Percentiles rank a stretch among this genome's conserved stretches.
phyloP scores from a whole-genome alignment of 208 protist genomes.

The Porcisia hertigi region DNA sequence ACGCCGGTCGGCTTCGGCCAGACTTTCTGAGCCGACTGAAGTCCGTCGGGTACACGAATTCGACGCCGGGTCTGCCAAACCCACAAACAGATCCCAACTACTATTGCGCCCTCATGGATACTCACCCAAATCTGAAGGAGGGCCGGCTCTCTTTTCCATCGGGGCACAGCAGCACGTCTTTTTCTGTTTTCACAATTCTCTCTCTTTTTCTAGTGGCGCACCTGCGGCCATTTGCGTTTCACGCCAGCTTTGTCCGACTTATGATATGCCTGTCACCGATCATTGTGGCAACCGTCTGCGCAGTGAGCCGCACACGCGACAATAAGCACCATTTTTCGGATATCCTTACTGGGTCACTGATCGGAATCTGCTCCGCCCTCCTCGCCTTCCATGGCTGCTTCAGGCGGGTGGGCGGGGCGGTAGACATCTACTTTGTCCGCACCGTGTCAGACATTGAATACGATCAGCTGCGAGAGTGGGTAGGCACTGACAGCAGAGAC shows the following conservation, averaged over 20 bases:
- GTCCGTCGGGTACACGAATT: constrained; percentile 41
- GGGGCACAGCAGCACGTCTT: constrained; percentile 89
- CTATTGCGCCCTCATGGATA: constrained; percentile 60
- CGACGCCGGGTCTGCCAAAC: constrained; percentile 14
- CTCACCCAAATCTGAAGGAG: constrained; percentile 46
- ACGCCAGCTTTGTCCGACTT: constrained; percentile 70
- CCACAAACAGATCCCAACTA: constrained; percentile 42
- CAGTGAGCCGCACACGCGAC: constrained; percentile 84
- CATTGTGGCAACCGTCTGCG: constrained; percentile 56
- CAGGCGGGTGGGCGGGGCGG: constrained; percentile 35
- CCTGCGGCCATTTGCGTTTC: constrained; percentile 57
- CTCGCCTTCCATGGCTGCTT: constrained; percentile 51
- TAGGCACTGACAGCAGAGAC: not conserved
- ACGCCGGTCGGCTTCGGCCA: constrained; percentile 90
- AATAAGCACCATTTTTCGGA: constrained; percentile 90
- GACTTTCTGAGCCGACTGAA: constrained; percentile 81
- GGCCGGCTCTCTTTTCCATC: constrained; percentile 91
- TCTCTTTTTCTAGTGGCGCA: constrained; percentile 74
- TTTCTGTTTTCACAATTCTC: constrained; percentile 68
- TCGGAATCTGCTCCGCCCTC: constrained; percentile 52
- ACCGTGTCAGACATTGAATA: constrained; percentile 43
- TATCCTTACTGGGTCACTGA: constrained; percentile 69
- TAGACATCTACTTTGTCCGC: constrained; percentile 39
- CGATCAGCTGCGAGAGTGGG: constrained; percentile 21
- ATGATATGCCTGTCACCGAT: constrained; percentile 60